Evolutionary conservation across 2,329 filamentous ascomycete species (phyloP).

Genomic region (Fusarium sp.): DNA sequence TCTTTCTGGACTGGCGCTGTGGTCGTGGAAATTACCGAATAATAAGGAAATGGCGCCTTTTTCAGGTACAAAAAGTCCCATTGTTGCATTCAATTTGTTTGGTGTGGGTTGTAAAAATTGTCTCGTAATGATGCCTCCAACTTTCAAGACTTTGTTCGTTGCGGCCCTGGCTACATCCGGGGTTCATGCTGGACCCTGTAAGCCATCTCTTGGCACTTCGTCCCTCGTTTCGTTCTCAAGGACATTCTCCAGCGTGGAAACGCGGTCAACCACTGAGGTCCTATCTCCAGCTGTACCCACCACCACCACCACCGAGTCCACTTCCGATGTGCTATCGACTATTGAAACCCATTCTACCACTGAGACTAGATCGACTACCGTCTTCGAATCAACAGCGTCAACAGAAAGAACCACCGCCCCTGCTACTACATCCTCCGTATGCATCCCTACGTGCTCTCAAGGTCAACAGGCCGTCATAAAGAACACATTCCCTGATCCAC

Average conservation of each 20-base stretch:
- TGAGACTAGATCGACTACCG: neutral
- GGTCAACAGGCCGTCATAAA: neutral
- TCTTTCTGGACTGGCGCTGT: neutral
- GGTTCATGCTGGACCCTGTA: conserved; percentile 2
- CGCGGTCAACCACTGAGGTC: neutral
- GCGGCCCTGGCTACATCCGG: neutral
- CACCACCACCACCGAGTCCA: neutral
- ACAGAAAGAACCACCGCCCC: neutral
- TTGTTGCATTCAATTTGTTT: neutral
- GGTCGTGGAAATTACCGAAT: neutral
- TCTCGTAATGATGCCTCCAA: neutral
- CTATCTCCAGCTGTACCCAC: neutral
- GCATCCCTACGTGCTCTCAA: neutral
- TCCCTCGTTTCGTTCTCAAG: neutral
- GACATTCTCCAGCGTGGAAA: neutral
- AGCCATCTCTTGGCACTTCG: neutral
- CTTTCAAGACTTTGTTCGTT: neutral
- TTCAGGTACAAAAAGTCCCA: neutral
- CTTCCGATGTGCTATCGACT: neutral
- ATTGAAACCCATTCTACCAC: neutral
- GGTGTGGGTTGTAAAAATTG: neutral
- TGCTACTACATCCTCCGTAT: neutral
- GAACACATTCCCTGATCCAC: neutral
- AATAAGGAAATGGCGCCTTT: neutral
- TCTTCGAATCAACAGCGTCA: neutral